Evolutionary conservation across 306 rosid species (phyloP).

Genomic region (Glycine tomentella): DNA sequence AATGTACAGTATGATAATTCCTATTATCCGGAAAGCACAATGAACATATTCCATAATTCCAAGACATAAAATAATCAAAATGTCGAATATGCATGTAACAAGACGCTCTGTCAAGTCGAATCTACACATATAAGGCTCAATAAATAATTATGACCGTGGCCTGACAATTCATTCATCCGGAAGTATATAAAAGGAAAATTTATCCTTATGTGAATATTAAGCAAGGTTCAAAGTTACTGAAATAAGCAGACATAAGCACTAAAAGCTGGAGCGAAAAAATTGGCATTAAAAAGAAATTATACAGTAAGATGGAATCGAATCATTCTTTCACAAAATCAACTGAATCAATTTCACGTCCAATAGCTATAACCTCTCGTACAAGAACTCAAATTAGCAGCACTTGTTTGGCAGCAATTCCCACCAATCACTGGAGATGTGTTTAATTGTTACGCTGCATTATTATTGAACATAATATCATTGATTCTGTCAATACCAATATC

Average conservation of each 20-base stretch:
- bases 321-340: constrained; percentile 26
- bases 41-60: too few relatives aligned
- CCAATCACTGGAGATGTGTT: constrained; percentile 8
- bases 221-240: neutral
- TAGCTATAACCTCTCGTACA: constrained; percentile 1
- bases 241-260: neutral
- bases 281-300: neutral
- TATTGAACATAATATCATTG: constrained; percentile 74
- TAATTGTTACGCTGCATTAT: constrained; percentile 35
- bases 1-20: neutral
- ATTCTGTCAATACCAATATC: constrained; percentile 71
- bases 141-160: too few relatives aligned
- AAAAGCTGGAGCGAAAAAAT: neutral
- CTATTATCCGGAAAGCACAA: too few relatives aligned
- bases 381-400: neutral
- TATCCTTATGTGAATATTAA: too few relatives aligned
- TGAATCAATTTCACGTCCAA: constrained; percentile 27
- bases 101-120: too few relatives aligned
- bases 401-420: constrained; percentile 3
- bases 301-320: constrained; percentile 1
- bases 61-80: too few relatives aligned
- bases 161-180: too few relatives aligned
- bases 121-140: too few relatives aligned
- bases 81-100: too few relatives aligned
- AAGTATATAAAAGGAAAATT: too few relatives aligned